These are phyloP conservation scores for Fagopyrum tataricum DNA, from an alignment of 148 eudicot genomes.

Conservation along the genomic window DNA sequence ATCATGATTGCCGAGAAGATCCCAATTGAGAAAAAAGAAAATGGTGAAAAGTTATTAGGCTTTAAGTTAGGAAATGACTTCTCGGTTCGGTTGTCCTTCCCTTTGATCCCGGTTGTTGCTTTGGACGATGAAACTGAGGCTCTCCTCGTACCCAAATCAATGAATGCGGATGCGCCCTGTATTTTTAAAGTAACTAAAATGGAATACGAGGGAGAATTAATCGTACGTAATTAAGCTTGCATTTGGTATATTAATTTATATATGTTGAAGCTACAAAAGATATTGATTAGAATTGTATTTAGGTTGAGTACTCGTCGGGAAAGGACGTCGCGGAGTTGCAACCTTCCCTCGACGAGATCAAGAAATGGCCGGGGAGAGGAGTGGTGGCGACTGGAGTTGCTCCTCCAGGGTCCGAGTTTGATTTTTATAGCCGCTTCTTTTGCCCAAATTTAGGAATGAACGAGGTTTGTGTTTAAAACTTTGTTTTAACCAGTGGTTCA, in stretches of 20 bases:
- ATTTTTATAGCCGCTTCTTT: constrained; percentile 25
- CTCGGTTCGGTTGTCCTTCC: constrained; percentile 12
- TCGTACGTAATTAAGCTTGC: constrained; percentile 16
- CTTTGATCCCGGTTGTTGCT: constrained; percentile 10
- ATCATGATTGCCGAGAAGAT: constrained; percentile 15
- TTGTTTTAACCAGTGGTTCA: no score
- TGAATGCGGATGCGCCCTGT: neutral
- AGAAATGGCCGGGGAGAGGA: constrained; percentile 26
- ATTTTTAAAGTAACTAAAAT: constrained; percentile 15
- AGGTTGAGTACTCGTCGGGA: constrained; percentile 20
- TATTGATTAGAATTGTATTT: neutral
- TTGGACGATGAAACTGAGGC: constrained; percentile 11
- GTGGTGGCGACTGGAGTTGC: constrained; percentile 25
- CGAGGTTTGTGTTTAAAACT: constrained; percentile 25
- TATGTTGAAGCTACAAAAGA: neutral
- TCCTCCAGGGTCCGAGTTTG: constrained; percentile 16
- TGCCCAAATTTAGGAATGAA: constrained; percentile 23
- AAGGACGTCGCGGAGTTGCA: constrained; percentile 13
- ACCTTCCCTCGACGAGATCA: constrained; percentile 18
- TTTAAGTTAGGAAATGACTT: neutral
- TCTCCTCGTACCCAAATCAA: constrained; percentile 12
- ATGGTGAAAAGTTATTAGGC: neutral
- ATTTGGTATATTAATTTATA: neutral
- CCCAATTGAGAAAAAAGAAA: neutral
- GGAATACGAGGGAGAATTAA: constrained; percentile 24